Evolutionary conservation across 257 asterid species (phyloP).

Genomic region (Gentiana straminea): DNA sequence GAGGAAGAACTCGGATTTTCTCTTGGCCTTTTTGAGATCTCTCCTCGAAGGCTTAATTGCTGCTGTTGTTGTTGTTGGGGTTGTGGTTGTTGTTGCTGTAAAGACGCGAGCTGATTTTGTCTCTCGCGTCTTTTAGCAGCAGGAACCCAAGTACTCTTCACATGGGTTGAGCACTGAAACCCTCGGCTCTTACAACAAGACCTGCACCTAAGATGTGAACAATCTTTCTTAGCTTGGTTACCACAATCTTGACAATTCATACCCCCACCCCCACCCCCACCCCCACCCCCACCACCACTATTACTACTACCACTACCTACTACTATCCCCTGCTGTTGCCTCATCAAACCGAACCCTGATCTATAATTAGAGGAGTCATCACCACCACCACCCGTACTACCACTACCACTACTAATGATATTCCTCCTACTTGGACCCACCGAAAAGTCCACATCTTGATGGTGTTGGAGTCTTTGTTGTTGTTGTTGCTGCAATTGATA

Average conservation of each 20-base stretch:
- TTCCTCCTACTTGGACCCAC: constrained; percentile 31
- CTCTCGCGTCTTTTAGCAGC: constrained; percentile 61
- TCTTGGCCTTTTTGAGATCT: constrained; percentile 34
- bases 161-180: constrained; percentile 54
- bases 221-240: constrained; percentile 69
- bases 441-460: constrained; percentile 30
- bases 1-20: constrained; percentile 29
- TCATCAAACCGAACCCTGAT: constrained; percentile 41
- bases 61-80: constrained; percentile 15
- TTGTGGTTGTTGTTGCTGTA: constrained; percentile 22
- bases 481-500: constrained; percentile 44
- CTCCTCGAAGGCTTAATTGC: constrained; percentile 25
- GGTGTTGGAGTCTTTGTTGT: constrained; percentile 15
- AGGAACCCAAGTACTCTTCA: constrained; percentile 77
- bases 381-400: constrained; percentile 18
- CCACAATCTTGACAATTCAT: constrained; percentile 71
- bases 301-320: constrained; percentile 11
- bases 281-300: constrained; percentile 12
- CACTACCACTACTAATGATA: constrained; percentile 15
- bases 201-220: constrained; percentile 54
- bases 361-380: constrained; percentile 17
- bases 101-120: constrained; percentile 31
- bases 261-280: constrained; percentile 26
- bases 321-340: not conserved
- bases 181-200: constrained; percentile 74